Percentiles rank a stretch among this genome's conserved stretches.
These are phyloP conservation scores for Naganishia vaughanmartiniae DNA, from an alignment of 768 basidiomycete genomes.

Conservation along the genomic window DNA sequence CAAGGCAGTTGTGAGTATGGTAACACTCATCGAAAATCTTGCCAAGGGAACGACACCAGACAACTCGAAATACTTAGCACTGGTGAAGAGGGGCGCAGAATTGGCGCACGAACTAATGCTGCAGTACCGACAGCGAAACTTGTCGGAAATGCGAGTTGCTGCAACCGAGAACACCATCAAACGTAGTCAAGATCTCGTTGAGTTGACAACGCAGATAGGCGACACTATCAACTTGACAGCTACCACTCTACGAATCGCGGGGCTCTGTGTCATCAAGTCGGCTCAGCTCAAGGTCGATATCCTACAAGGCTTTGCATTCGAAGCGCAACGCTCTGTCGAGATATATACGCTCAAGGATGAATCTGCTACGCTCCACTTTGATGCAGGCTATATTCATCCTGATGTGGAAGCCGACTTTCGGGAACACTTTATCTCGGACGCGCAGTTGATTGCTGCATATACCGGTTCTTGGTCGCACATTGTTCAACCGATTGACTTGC, in stretches of 20 bases:
- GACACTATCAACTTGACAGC: not conserved
- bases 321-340: not conserved
- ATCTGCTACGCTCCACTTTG: not conserved
- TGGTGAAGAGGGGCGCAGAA: not conserved
- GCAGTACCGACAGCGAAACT: not conserved
- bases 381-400: conserved; percentile 3
- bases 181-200: not conserved
- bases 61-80: not conserved
- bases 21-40: not conserved
- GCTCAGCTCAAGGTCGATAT: not conserved
- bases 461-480: not conserved
- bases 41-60: conserved; percentile 12
- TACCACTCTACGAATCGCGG: not conserved
- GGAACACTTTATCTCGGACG: not conserved
- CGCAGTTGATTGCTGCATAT: not conserved
- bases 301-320: not conserved
- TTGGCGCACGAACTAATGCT: not conserved
- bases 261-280: not conserved
- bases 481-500: not conserved
- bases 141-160: not conserved
- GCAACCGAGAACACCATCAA: not conserved
- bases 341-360: conserved; percentile 11
- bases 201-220: not conserved
- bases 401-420: conserved; percentile 7
- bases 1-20: not conserved